Base-by-base conservation (phyloP, 2,329 filamentous ascomycete genomes). In the Fusarium xyrophilum region DNA sequence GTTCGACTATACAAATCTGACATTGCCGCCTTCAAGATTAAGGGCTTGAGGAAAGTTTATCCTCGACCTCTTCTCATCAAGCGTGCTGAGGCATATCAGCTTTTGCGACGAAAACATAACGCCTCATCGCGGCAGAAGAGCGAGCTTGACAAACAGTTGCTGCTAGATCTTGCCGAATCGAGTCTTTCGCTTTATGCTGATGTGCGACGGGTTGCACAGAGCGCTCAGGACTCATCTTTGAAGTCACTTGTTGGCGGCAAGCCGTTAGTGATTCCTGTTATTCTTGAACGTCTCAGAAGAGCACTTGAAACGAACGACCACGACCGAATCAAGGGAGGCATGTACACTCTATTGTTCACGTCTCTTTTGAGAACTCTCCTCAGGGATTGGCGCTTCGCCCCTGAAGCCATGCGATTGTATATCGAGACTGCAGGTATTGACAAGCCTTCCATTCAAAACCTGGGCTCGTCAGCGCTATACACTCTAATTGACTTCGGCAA, bases 81-180 rank as follows among this genome's bases (percentile, higher is more conserved):
- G 76, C 88, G 96, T 68, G 96, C 96, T 19, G 94, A 97, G 76
- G 91, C 97, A 4, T 99, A 99, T 77, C 94, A 98, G 74, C 85
- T 97, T 58, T 91, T 97, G 77, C 90, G 96, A n/a, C 84, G 97
- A 52, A 93, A 96, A 71, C 94, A 97, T 80, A 99, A 98, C 73
- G 91, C 95, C 30, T 90, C 93, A 3, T 92, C 95, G 23, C 87
- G 96, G 54, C 91, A 92, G 44, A 94, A 95, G 77, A 96, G 93
- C 35, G 90, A 93, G n/a, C 83, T 99, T 2, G 96, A 99, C 78
- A 95, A 93, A 77, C 86, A 84, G 17, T 82, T 99, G 15, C 83
- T 99, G 3, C 83, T 97, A 19, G 94, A 99, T 76, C 85, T 99
- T 38, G 93, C 94, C 8, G 88, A 96, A 72, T 97, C 95, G 0